These are phyloP conservation scores for Leishmania gerbilli DNA, from an alignment of 208 protist species.

Conservation along the genomic window DNA sequence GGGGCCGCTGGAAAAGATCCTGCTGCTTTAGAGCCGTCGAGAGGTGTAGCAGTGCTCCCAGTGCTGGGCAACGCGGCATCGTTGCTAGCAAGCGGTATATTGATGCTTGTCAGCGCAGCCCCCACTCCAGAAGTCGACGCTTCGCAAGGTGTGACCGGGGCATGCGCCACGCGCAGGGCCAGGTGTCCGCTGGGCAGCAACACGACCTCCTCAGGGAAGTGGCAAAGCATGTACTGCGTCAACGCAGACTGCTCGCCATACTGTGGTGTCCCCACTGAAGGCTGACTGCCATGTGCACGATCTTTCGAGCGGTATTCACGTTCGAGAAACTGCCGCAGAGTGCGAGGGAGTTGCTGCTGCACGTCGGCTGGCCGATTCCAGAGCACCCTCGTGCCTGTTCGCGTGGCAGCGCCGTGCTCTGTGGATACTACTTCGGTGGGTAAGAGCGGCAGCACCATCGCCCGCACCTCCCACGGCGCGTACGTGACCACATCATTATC, in stretches of 20 bases:
- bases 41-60: neutral
- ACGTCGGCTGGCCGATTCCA: neutral
- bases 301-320: neutral
- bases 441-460: constrained; percentile 47
- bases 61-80: neutral
- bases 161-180: constrained; percentile 1
- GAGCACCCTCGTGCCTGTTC: neutral
- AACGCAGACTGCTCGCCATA: neutral
- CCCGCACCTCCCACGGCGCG: constrained; percentile 61
- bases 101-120: neutral
- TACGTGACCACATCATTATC: constrained; percentile 20
- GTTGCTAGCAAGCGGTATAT: neutral
- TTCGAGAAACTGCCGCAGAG: constrained; percentile 11
- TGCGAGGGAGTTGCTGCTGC: constrained; percentile 4
- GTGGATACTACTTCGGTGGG: constrained; percentile 10
- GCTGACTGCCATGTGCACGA: neutral
- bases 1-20: neutral
- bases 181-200: constrained; percentile 25
- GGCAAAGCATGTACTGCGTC: constrained; percentile 9
- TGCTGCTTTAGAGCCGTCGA: neutral
- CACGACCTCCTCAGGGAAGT: constrained; percentile 34
- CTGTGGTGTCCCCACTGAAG: neutral
- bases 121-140: neutral
- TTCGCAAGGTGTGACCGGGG: neutral
- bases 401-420: neutral